Conservation (phyloP, 2,329 filamentous ascomycete species). For the Amylocarpus encephaloides region DNA sequence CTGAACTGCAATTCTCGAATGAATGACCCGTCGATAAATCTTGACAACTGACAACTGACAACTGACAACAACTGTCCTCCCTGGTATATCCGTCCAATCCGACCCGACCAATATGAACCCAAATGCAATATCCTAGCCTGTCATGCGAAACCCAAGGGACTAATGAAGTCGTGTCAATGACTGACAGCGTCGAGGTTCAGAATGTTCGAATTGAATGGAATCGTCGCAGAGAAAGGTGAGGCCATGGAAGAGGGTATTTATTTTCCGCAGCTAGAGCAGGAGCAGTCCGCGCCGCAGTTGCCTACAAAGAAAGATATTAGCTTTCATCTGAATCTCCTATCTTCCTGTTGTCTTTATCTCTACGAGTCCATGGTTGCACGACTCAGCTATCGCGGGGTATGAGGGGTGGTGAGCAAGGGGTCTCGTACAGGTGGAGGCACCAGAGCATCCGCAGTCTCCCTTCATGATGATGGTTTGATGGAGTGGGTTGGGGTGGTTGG, state of each 20-base stretch:
- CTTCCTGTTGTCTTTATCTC: neutral
- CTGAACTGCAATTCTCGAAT: neutral
- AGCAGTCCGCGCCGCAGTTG: constrained; percentile 30
- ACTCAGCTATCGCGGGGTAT: neutral
- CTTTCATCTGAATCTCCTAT: neutral
- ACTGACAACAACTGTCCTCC: neutral
- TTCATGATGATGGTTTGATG: constrained; percentile 31
- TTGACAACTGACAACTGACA: neutral
- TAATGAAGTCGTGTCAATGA: constrained; percentile 1
- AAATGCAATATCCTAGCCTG: neutral
- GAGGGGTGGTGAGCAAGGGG: constrained; percentile 11
- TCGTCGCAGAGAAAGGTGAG: constrained; percentile 4
- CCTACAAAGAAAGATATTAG: constrained; percentile 9
- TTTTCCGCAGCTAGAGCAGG: constrained; percentile 34
- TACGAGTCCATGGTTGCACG: neutral
- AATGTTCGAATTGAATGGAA: constrained; percentile 1
- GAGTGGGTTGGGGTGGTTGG: constrained; percentile 2
- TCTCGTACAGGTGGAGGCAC: constrained; percentile 32
- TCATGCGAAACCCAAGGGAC: constrained; percentile 4
- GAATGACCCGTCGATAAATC: neutral
- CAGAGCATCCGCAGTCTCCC: constrained; percentile 36
- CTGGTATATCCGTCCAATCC: constrained; percentile 2
- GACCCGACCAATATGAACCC: constrained; percentile 1
- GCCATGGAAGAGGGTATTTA: constrained; percentile 22
- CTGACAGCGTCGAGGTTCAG: constrained; percentile 1